Evolutionary conservation across 1,284 basidiomycete species (phyloP).

Genomic region (Macrocybe sp.): DNA sequence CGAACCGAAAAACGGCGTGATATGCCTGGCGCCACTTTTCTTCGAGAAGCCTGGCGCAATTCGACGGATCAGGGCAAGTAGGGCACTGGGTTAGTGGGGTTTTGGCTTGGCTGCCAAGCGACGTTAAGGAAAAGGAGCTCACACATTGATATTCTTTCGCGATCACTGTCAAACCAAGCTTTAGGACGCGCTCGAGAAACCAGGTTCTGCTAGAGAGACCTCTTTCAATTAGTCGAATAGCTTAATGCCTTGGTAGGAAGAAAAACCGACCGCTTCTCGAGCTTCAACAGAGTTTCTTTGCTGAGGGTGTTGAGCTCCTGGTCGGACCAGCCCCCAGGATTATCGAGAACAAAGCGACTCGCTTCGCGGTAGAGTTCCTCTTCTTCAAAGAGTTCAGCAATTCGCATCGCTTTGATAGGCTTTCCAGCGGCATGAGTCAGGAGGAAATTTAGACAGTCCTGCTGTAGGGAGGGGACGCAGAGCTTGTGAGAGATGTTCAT

Average conservation of each 20-base stretch:
- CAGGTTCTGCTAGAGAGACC: constrained; percentile 63
- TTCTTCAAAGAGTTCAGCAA: constrained; percentile 83
- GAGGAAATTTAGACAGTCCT: constrained; percentile 80
- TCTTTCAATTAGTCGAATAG: no score
- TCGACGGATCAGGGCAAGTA: constrained; percentile 76
- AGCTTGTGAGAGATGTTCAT: constrained; percentile 87
- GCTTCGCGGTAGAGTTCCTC: constrained; percentile 87
- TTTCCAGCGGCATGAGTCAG: constrained; percentile 87
- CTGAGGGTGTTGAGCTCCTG: constrained; percentile 76
- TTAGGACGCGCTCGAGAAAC: constrained; percentile 92
- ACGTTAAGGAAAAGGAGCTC: constrained; percentile 22
- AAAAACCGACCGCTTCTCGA: constrained; percentile 72
- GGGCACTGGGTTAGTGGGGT: constrained; percentile 47
- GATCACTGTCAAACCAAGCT: constrained; percentile 82
- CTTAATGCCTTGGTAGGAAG: background rate
- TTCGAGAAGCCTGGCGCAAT: constrained; percentile 84
- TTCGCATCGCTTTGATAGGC: constrained; percentile 86
- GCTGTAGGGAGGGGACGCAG: constrained; percentile 75
- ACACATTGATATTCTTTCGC: constrained; percentile 90
- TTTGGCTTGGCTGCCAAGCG: background rate
- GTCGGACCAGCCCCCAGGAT: constrained; percentile 82
- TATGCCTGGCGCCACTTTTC: constrained; percentile 93
- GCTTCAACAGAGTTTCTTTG: constrained; percentile 77
- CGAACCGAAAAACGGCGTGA: constrained; percentile 82
- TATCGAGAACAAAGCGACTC: constrained; percentile 87